Evolutionary conservation across 1,139 yeast species (phyloP).

Genomic region (Geotrichum armillariae): DNA sequence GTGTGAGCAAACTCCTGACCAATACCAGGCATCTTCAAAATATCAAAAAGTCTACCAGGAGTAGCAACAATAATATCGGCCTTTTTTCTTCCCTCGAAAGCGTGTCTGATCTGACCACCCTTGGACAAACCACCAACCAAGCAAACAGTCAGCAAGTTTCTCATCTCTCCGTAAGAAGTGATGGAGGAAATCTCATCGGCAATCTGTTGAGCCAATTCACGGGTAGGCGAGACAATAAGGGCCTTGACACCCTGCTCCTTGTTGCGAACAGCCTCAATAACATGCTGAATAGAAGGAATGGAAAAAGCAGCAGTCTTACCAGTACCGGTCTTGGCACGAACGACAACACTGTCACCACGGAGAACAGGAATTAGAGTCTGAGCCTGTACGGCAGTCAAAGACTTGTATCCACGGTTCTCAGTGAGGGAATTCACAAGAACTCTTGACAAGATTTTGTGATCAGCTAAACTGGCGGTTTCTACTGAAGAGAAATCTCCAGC

Average conservation of each 20-base stretch:
- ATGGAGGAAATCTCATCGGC: constrained; percentile 56
- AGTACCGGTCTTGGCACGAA: constrained; percentile 92
- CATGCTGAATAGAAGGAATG: constrained; percentile 69
- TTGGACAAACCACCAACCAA: constrained; percentile 55
- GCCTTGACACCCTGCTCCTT: constrained; percentile 44
- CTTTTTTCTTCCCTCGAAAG: constrained; percentile 29
- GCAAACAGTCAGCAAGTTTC: constrained; percentile 40
- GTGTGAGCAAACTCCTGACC: constrained; percentile 50
- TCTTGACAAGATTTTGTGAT: constrained; percentile 33
- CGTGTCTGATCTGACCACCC: constrained; percentile 40
- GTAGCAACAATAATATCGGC: constrained; percentile 77
- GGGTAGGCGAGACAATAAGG: constrained; percentile 82
- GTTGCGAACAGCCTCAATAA: constrained; percentile 38
- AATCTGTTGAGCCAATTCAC: constrained; percentile 89
- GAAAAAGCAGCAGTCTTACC: constrained; percentile 92
- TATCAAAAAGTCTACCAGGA: constrained; percentile 81
- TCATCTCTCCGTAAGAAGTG: constrained; percentile 39
- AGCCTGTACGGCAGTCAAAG: constrained; percentile 78
- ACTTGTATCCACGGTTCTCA: constrained; percentile 38
- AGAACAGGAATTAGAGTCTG: constrained; percentile 68
- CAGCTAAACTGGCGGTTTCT: constrained; percentile 34
- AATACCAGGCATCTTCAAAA: constrained; percentile 47
- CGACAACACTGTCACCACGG: constrained; percentile 61
- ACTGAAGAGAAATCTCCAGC: constrained; percentile 35
- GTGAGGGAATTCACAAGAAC: constrained; percentile 39